Evolutionary conservation across 805 yeast species (phyloP).

Genomic region (Monosporozyma unispora): DNA sequence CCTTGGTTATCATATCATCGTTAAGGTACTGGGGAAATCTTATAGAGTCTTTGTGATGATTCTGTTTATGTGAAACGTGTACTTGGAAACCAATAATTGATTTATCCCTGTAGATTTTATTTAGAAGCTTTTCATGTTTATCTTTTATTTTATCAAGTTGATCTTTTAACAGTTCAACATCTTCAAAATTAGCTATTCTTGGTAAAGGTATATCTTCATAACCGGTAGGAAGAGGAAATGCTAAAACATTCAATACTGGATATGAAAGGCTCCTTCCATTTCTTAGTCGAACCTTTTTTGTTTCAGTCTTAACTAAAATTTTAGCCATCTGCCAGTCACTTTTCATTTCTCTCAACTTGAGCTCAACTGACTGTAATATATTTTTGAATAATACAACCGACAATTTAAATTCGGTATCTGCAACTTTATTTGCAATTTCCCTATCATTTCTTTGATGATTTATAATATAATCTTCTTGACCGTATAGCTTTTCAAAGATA

Average conservation of each 20-base stretch:
- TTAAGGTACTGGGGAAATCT: slow-evolving; percentile 18
- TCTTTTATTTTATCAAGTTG: background rate
- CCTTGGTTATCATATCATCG: slow-evolving; percentile 25
- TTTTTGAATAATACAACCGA: slow-evolving; percentile 47
- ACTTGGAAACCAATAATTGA: slow-evolving; percentile 33
- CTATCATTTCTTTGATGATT: slow-evolving; percentile 16
- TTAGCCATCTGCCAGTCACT: slow-evolving; percentile 18
- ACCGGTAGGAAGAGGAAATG: slow-evolving; percentile 25
- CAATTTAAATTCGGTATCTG: slow-evolving; percentile 57
- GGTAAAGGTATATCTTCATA: slow-evolving; percentile 16
- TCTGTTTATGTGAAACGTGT: slow-evolving; percentile 30
- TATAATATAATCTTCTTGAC: slow-evolving; percentile 16
- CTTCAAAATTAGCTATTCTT: background rate
- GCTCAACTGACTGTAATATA: slow-evolving; percentile 33
- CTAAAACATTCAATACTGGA: slow-evolving; percentile 29
- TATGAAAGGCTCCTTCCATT: slow-evolving; percentile 8
- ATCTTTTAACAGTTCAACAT: slow-evolving; percentile 10
- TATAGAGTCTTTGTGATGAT: slow-evolving; percentile 21
- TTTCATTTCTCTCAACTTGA: slow-evolving; percentile 14
- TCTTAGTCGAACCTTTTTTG: slow-evolving; percentile 1
- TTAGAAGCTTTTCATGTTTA: background rate
- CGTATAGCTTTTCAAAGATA: slow-evolving; percentile 13
- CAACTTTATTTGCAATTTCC: slow-evolving; percentile 34
- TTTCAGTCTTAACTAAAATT: slow-evolving; percentile 17
- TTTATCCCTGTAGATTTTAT: background rate